These are phyloP conservation scores for Ocimum tenuiflorum DNA, from an alignment of 257 asterid species.

Conservation along the genomic window DNA sequence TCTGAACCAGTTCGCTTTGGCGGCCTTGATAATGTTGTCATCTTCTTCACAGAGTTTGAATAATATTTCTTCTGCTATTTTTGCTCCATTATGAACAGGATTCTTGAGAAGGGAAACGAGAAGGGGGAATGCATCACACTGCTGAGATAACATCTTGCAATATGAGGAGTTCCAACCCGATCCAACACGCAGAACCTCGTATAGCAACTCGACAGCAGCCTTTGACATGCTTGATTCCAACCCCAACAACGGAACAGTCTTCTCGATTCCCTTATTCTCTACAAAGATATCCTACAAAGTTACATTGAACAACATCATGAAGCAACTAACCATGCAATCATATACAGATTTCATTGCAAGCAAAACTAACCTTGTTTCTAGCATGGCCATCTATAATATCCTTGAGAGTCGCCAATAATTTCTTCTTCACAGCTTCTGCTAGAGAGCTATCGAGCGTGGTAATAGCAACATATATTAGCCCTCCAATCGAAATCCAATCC, in stretches of 20 bases:
- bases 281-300: conserved; percentile 33
- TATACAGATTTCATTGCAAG: neutral
- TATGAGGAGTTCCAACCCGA: conserved; percentile 43
- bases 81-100: conserved; percentile 11
- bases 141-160: conserved; percentile 36
- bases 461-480: conserved; percentile 33
- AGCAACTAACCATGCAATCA: neutral
- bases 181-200: conserved; percentile 42
- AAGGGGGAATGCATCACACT: conserved; percentile 23
- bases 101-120: conserved; percentile 33
- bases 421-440: conserved; percentile 21
- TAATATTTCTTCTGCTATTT: conserved; percentile 35
- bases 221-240: conserved; percentile 23
- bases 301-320: neutral
- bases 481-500: conserved; percentile 61
- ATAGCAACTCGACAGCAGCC: conserved; percentile 41
- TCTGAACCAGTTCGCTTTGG: conserved; percentile 46
- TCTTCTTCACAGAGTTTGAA: conserved; percentile 45
- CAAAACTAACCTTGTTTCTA: conserved; percentile 46
- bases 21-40: conserved; percentile 40
- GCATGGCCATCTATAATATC: conserved; percentile 43
- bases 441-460: conserved; percentile 21
- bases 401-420: conserved; percentile 32
- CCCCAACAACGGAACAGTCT: conserved; percentile 29
- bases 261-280: conserved; percentile 43